Conservation (phyloP, 1,284 basidiomycete species). For the Cystobasidium sp. region DNA sequence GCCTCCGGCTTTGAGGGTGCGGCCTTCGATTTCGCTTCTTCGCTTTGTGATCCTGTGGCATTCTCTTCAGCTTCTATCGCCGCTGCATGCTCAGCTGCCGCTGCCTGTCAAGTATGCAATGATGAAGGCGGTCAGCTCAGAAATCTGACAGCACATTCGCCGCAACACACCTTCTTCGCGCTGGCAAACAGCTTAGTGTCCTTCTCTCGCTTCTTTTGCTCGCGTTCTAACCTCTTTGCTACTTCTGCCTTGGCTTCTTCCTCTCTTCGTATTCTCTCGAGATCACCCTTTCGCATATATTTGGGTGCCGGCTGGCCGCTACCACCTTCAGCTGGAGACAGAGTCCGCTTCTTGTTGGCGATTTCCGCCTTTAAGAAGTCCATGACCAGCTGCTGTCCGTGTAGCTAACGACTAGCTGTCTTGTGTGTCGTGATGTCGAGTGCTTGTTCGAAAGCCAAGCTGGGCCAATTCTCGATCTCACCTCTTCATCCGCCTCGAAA, state of each 20-base stretch:
- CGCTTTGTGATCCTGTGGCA: conserved; percentile 12
- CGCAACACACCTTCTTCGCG: conserved; percentile 35
- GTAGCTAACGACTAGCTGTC: not conserved
- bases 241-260: conserved; percentile 65
- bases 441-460: not conserved
- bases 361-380: conserved; percentile 87
- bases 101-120: conserved; percentile 9
- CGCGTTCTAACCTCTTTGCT: conserved; percentile 60
- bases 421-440: not conserved
- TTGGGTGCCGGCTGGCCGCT: conserved; percentile 56
- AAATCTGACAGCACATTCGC: not conserved
- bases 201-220: conserved; percentile 58
- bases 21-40: conserved; percentile 16
- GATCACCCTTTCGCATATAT: conserved; percentile 82
- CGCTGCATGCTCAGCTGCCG: conserved; percentile 31
- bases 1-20: conserved; percentile 59
- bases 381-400: conserved; percentile 61
- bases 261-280: conserved; percentile 66
- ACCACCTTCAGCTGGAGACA: conserved; percentile 49
- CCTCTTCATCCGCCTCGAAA: not conserved
- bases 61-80: conserved; percentile 36
- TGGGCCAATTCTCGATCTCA: conserved; percentile 12
- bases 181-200: conserved; percentile 50
- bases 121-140: conserved; percentile 8
- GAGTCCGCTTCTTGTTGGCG: conserved; percentile 77